Conservation (phyloP, 2,329 filamentous ascomycete species). For the Penicillium sclerotigenum region DNA sequence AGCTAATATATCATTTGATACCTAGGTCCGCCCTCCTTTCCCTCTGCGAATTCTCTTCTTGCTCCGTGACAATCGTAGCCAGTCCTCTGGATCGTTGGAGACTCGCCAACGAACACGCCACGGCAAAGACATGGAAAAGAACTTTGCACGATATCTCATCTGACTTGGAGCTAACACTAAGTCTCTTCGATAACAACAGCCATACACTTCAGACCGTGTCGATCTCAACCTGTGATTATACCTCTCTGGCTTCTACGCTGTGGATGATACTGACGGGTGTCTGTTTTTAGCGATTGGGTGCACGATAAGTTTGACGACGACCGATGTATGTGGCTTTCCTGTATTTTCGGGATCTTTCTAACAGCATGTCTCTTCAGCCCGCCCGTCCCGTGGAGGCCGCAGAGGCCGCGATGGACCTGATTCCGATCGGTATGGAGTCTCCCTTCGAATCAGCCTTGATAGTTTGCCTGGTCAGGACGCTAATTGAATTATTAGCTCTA, state of each 20-base stretch:
- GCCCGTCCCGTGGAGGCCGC: constrained; percentile 45
- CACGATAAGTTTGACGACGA: constrained; percentile 84
- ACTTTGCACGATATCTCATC: constrained; percentile 34
- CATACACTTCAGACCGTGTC: constrained; percentile 45
- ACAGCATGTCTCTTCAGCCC: constrained; percentile 29
- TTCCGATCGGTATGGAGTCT: constrained; percentile 34
- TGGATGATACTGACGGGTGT: constrained; percentile 8
- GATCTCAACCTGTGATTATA: constrained; percentile 45
- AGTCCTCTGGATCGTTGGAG: constrained; percentile 25
- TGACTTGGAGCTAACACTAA: constrained; percentile 47
- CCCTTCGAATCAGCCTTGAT: not conserved
- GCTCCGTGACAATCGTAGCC: constrained; percentile 34
- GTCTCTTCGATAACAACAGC: constrained; percentile 41
- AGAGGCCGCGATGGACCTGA: constrained; percentile 38
- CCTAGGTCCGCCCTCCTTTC: constrained; percentile 47
- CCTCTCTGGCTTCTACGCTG: not conserved
- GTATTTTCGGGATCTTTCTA: constrained; percentile 17
- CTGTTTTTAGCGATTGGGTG: constrained; percentile 75
- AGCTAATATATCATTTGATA: constrained; percentile 11
- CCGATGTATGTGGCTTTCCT: constrained; percentile 45
- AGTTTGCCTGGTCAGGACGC: not conserved
- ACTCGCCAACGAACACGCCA: constrained; percentile 25
- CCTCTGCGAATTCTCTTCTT: constrained; percentile 36
- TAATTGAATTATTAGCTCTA: constrained; percentile 44
- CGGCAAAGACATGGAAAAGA: constrained; percentile 32